Evolutionary conservation across 1,139 yeast species (phyloP), one percentile per base, ranked within the genome.

Genomic region (Tardiomyces blankii): DNA sequence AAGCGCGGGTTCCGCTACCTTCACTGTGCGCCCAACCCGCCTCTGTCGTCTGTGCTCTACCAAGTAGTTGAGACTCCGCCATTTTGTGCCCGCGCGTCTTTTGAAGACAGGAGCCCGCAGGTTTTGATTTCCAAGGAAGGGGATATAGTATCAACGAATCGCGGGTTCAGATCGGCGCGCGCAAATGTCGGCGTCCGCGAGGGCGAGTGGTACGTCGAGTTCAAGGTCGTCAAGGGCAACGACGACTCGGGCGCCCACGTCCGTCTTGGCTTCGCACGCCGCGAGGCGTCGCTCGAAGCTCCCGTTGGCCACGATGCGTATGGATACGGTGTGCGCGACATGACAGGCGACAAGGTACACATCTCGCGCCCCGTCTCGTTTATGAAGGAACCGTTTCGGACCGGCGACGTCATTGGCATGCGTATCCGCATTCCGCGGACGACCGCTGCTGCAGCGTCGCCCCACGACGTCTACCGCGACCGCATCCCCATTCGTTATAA

Each of bases 261-360:
- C 1, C 65, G 98, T 35, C 60, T 89, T 23, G 99, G 99, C 0
- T 57, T 89, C 41, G 82, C 82, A 0, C 68, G 97, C 47, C 72
- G 86, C 52, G 98, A 91, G 59, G 94, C 96, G 1, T 77, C 88
- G 46, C 65, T 89, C 43, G 96, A 91, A 54, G 95, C 95, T 0
- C 98, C 99, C 0, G 91, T 89, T 9, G 99, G 99, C 3, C 86
- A 78, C 58, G 97, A 91, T 63, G 93, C 89, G 0, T 91, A 88
- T 64, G 91, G 96, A 0, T 91, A 93, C 62, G 96, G 96, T 0
- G 59, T 91, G 11, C 70, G 97, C 49, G 97, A 89, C 63, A 73
- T 75, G 33, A 73, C 73, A n/a, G 94, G 97, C 1, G 84, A 85
- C 51, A 77, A 76, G 39, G 73, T 91, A 41, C 94, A 91, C 50